These are phyloP conservation scores for Aspergillus sp. DNA, from an alignment of 2,329 filamentous ascomycete genomes.

Conservation along the genomic window DNA sequence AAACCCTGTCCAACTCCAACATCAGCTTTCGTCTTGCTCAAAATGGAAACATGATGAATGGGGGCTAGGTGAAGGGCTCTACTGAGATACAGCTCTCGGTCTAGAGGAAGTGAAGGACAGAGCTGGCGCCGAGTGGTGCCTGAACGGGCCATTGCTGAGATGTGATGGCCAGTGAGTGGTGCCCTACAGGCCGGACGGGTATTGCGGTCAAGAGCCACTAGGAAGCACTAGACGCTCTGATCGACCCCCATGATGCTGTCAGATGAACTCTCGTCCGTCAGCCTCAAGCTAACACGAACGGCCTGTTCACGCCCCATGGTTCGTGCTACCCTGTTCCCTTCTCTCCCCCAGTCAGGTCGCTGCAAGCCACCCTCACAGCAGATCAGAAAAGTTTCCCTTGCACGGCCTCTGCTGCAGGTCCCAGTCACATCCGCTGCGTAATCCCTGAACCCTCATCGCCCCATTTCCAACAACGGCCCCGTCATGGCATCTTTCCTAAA, in stretches of 20 bases:
- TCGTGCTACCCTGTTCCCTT: background rate
- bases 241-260: constrained; percentile 3
- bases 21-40: too few species aligned
- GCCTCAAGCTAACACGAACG: background rate
- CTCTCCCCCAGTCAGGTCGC: background rate
- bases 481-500: too few species aligned
- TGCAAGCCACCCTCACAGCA: background rate
- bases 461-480: too few species aligned
- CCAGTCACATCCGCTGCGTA: background rate
- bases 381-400: background rate
- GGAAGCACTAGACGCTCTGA: background rate
- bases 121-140: too few species aligned
- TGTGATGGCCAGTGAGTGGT: background rate
- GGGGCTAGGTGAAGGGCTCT: too few species aligned
- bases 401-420: background rate
- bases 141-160: too few species aligned
- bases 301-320: background rate
- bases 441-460: too few species aligned
- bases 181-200: background rate
- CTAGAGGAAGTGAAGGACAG: too few species aligned
- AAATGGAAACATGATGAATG: too few species aligned
- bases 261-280: background rate
- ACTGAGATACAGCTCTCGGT: too few species aligned
- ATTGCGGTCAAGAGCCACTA: background rate
- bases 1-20: too few species aligned